Evolutionary conservation across 345 rosid genomes (phyloP).

Genomic region (Psidium guajava): DNA sequence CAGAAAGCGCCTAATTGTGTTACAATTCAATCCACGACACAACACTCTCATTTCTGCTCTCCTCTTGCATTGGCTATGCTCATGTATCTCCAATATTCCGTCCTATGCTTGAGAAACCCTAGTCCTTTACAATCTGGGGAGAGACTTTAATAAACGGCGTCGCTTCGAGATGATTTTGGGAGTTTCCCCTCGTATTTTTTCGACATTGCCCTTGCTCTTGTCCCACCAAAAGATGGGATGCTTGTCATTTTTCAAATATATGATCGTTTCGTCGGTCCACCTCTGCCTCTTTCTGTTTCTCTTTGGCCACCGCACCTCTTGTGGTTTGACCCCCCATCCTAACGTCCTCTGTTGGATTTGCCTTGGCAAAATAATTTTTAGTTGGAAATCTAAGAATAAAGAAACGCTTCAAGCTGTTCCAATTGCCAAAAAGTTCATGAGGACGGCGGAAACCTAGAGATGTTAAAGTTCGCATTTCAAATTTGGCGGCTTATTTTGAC

Average conservation of each 20-base stretch:
- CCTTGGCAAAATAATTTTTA: neutral
- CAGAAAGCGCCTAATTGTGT: neutral
- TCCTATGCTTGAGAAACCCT: neutral
- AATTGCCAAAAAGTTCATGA: neutral
- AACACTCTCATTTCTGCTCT: neutral
- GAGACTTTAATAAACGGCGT: neutral
- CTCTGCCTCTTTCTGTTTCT: neutral
- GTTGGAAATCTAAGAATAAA: neutral
- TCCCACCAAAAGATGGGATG: neutral
- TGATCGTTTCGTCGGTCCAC: neutral
- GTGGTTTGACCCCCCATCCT: neutral
- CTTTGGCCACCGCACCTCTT: neutral
- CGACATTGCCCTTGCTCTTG: neutral
- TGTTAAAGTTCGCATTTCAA: neutral
- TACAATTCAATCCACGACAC: neutral
- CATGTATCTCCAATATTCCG: neutral
- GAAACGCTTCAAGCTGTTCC: neutral
- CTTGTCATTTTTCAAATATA: neutral
- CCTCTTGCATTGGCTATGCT: neutral
- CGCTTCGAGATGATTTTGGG: neutral
- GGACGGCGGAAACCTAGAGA: neutral
- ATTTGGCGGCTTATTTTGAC: neutral
- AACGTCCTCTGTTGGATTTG: neutral
- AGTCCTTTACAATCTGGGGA: neutral
- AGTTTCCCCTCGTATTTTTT: too few relatives aligned